Percentiles rank a stretch among this genome's conserved stretches.
Conservation (phyloP, 805 yeast genomes). For the Jamesozyma lodderae region DNA sequence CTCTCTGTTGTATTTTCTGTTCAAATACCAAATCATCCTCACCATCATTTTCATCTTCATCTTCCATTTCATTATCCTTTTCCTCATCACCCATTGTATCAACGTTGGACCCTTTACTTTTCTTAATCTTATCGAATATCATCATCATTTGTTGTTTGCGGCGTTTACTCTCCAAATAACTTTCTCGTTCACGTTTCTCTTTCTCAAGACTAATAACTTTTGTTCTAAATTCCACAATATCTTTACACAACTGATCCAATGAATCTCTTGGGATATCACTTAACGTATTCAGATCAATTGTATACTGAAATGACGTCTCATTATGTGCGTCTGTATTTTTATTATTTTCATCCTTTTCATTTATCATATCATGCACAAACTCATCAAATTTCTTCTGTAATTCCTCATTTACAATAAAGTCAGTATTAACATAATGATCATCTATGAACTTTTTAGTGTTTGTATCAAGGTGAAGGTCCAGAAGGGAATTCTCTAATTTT, state of each 20-base stretch:
- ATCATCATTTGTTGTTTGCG: conserved; percentile 20
- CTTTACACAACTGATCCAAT: conserved; percentile 30
- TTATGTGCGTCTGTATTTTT: neutral
- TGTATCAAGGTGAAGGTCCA: conserved; percentile 12
- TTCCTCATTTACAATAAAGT: too few relatives aligned
- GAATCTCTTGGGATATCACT: conserved; percentile 25
- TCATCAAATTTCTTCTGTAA: neutral
- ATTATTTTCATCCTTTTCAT: neutral
- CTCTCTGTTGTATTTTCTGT: conserved; percentile 8
- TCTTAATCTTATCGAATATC: conserved; percentile 22
- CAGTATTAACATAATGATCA: too few relatives aligned
- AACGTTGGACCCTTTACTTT: conserved; percentile 5
- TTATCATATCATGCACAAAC: neutral
- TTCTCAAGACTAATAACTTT: conserved; percentile 45
- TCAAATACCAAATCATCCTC: conserved; percentile 14
- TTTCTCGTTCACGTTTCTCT: conserved; percentile 39
- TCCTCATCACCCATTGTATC: conserved; percentile 10
- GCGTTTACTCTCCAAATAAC: conserved; percentile 21
- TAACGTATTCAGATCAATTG: conserved; percentile 22
- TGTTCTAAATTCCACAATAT: conserved; percentile 48
- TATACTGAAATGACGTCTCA: conserved; percentile 14
- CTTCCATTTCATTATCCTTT: conserved; percentile 10
- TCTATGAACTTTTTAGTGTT: conserved; percentile 14
- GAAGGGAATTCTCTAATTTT: neutral
- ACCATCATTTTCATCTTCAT: neutral